phyloP scores from a whole-genome alignment of 768 basidiomycete species.

The Kwoniella bestiolae region DNA sequence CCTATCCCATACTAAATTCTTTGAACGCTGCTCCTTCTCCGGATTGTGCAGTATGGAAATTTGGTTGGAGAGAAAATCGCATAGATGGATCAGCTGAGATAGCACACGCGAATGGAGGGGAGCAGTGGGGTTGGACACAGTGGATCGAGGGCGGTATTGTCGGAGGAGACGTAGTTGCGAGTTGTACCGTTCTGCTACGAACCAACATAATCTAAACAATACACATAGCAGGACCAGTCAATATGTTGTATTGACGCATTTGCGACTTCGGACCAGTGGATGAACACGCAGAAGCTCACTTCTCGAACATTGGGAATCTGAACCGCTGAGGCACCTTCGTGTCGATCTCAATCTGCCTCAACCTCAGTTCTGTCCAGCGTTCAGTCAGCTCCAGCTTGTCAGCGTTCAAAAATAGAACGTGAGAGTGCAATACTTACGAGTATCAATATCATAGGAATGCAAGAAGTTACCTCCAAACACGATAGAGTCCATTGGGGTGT shows the following conservation, averaged over 20 bases:
- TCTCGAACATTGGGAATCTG: slow-evolving; percentile 79
- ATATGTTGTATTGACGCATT: too few relatives aligned
- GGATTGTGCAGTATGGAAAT: slow-evolving; percentile 69
- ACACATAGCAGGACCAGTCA: not conserved
- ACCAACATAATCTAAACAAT: slow-evolving; percentile 78
- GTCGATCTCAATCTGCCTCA: slow-evolving; percentile 87
- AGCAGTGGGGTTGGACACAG: not conserved
- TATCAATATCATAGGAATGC: slow-evolving; percentile 82
- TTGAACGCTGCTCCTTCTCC: slow-evolving; percentile 67
- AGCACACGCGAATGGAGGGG: slow-evolving; percentile 65
- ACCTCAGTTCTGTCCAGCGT: slow-evolving; percentile 70
- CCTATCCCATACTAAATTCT: slow-evolving; percentile 77
- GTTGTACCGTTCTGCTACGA: slow-evolving; percentile 79
- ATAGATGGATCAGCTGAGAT: slow-evolving; percentile 70
- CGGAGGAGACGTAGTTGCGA: slow-evolving; percentile 64
- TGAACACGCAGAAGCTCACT: slow-evolving; percentile 59
- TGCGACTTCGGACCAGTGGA: not conserved
- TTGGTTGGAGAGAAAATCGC: slow-evolving; percentile 80
- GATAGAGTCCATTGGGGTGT: slow-evolving; percentile 87
- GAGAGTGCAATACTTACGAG: slow-evolving; percentile 65
- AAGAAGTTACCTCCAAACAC: slow-evolving; percentile 98
- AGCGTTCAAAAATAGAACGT: not conserved
- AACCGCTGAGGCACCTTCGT: slow-evolving; percentile 94
- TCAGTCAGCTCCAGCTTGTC: not conserved
- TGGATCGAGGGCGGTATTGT: slow-evolving; percentile 32